Evolutionary conservation across 192 early-diverging fungal genomes (phyloP).

Genomic region (Phycomyces nitens): DNA sequence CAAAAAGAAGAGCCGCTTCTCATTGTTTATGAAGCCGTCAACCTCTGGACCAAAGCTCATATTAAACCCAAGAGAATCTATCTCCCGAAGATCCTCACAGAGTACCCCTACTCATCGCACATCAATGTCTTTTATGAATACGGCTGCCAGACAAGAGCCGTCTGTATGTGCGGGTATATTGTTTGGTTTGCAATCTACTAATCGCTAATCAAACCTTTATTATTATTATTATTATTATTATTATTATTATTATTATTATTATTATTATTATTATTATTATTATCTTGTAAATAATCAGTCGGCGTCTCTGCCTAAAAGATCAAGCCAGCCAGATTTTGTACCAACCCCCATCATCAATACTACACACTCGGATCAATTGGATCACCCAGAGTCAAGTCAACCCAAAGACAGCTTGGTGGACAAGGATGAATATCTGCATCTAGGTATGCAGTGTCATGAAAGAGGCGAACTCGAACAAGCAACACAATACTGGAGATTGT

Average conservation of each 20-base stretch:
- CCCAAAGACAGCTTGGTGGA: background rate
- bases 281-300: no score
- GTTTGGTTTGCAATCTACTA: background rate
- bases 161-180: no score
- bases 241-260: no score
- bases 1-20: background rate
- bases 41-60: background rate
- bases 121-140: background rate
- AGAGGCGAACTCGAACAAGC: slow-evolving; percentile 66
- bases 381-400: background rate
- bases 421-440: slow-evolving; percentile 58
- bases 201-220: no score
- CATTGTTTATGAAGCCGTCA: background rate
- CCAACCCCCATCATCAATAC: no score
- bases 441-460: slow-evolving; percentile 68
- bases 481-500: slow-evolving; percentile 65
- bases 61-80: background rate
- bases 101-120: background rate
- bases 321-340: no score
- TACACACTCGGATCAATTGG: background rate
- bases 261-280: no score
- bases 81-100: background rate
- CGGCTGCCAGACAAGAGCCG: background rate
- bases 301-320: no score
- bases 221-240: no score